These are phyloP conservation scores for Naegleria lovaniensis DNA, from an alignment of 208 protist genomes.

Conservation along the genomic window DNA sequence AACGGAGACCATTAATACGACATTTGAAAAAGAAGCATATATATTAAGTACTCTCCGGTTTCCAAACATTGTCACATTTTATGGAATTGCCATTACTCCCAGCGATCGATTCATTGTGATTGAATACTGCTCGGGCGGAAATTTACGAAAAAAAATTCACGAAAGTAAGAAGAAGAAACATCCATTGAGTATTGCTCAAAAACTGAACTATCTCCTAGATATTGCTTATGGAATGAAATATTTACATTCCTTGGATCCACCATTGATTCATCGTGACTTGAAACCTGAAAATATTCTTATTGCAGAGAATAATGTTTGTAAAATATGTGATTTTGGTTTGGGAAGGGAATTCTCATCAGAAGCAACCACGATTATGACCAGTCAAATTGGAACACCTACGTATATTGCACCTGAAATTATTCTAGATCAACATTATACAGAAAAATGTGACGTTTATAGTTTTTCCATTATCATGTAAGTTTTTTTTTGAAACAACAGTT, in stretches of 20 bases:
- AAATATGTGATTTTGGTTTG: background rate
- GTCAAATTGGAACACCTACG: background rate
- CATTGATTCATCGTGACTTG: background rate
- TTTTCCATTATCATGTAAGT: background rate
- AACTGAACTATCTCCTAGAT: background rate
- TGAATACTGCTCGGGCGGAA: background rate
- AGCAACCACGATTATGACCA: background rate
- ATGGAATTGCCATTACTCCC: background rate
- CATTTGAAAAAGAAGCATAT: constrained; percentile 20
- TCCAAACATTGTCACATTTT: constrained; percentile 1
- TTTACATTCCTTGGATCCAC: background rate
- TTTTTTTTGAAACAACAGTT: no score
- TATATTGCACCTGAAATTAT: constrained; percentile 4
- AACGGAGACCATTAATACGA: background rate
- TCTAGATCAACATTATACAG: background rate
- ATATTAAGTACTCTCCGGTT: background rate
- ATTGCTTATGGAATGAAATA: constrained; percentile 2
- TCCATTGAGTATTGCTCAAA: background rate
- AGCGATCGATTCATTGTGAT: background rate
- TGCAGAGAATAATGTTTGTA: background rate
- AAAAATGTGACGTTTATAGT: constrained; percentile 4
- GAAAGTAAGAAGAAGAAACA: background rate
- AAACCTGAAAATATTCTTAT: constrained; percentile 14
- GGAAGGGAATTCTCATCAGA: background rate
- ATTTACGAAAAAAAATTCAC: background rate